These are phyloP conservation scores for Thermochaetoides thermophila DNA, from an alignment of 495 filamentous ascomycete genomes.

Conservation along the genomic window DNA sequence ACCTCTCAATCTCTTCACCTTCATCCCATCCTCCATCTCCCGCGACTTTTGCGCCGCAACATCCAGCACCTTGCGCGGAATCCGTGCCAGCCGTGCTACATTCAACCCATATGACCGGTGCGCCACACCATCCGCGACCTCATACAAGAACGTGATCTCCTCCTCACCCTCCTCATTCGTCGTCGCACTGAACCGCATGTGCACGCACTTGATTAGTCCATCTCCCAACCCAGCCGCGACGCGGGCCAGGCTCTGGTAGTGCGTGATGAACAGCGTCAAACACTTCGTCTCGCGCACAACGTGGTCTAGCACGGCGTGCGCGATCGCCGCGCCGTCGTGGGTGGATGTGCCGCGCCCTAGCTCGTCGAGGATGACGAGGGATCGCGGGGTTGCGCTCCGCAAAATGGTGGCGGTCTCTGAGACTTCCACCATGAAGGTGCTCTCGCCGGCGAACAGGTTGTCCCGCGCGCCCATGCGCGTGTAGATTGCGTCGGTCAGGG, in stretches of 20 bases:
- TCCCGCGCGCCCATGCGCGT: slow-evolving; percentile 96
- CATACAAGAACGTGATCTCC: slow-evolving; percentile 69
- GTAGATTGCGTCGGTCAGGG: slow-evolving; percentile 80
- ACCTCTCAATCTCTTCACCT: slow-evolving; percentile 35
- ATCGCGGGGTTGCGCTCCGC: slow-evolving; percentile 66
- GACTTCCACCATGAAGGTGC: slow-evolving; percentile 96
- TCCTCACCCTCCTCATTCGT: slow-evolving; percentile 20
- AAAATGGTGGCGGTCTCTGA: slow-evolving; percentile 84
- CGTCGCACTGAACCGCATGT: slow-evolving; percentile 62
- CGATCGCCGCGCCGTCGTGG: slow-evolving; percentile 92
- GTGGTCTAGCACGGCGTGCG: slow-evolving; percentile 75
- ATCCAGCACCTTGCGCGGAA: slow-evolving; percentile 62
- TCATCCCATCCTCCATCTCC: slow-evolving; percentile 64
- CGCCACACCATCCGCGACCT: slow-evolving; percentile 74
- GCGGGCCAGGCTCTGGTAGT: slow-evolving; percentile 74
- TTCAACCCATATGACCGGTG: slow-evolving; percentile 91
- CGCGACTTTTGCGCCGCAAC: slow-evolving; percentile 63
- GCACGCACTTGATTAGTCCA: slow-evolving; percentile 54
- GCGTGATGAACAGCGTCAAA: slow-evolving; percentile 87
- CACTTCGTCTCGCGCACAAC: slow-evolving; percentile 61
- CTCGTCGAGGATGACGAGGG: slow-evolving; percentile 87
- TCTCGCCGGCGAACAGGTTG: slow-evolving; percentile 89
- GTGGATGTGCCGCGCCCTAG: slow-evolving; percentile 84
- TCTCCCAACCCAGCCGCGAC: slow-evolving; percentile 51
- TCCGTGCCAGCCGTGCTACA: slow-evolving; percentile 72